These are phyloP conservation scores for Globisporangium okanoganense DNA, from an alignment of 352 stramenopile genomes.

Conservation along the genomic window DNA sequence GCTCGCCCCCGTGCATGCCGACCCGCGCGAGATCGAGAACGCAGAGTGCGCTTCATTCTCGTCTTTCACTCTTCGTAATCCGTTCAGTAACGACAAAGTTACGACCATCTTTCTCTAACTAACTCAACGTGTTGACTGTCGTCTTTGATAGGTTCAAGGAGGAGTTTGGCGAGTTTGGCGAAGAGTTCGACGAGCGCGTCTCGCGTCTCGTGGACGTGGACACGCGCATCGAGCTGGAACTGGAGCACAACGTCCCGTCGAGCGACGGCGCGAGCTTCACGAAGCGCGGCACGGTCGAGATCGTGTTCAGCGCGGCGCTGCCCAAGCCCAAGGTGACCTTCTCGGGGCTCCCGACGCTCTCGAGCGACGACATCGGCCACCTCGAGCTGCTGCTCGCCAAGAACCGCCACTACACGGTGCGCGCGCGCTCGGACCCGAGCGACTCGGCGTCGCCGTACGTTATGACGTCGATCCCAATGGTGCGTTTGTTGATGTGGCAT, in stretches of 20 bases:
- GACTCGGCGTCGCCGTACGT: conserved; percentile 65
- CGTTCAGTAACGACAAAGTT: background rate
- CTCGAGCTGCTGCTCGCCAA: conserved; percentile 41
- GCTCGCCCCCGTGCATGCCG: conserved; percentile 18
- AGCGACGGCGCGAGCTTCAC: conserved; percentile 28
- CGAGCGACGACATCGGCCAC: conserved; percentile 36
- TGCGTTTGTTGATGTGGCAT: conserved; percentile 8
- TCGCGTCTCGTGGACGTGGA: conserved; percentile 30
- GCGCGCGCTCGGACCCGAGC: conserved; percentile 50
- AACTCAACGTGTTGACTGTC: conserved; percentile 13
- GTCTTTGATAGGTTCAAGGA: conserved; percentile 45
- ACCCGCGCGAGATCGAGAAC: conserved; percentile 60
- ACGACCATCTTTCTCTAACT: background rate
- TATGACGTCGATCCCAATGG: conserved; percentile 72
- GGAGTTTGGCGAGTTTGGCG: conserved; percentile 62
- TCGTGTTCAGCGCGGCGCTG: conserved; percentile 46
- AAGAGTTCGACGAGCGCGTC: conserved; percentile 54
- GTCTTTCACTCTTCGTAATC: background rate
- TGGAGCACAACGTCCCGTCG: conserved; percentile 60
- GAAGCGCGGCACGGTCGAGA: conserved; percentile 51
- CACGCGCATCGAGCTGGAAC: conserved; percentile 46
- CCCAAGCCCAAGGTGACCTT: conserved; percentile 66
- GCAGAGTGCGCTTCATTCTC: conserved; percentile 38
- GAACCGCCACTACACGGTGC: conserved; percentile 64
- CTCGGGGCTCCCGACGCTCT: conserved; percentile 40